These are phyloP conservation scores for Fusarium sp. DNA, from an alignment of 2,329 filamentous ascomycete genomes.

Conservation along the genomic window DNA sequence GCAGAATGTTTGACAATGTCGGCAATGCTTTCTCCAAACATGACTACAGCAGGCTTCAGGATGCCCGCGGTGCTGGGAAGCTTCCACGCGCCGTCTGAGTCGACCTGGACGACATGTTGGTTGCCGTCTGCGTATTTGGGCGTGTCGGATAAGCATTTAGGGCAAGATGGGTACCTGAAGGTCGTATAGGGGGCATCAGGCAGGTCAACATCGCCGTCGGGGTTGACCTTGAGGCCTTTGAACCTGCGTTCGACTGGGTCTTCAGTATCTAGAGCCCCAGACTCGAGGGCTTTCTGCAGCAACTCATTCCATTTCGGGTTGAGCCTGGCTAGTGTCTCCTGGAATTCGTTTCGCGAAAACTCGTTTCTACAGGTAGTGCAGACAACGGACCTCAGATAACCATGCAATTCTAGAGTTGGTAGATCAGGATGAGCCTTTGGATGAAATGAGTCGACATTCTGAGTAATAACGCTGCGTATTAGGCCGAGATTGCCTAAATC, in stretches of 20 bases:
- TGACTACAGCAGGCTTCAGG: constrained; percentile 91
- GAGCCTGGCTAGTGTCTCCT: constrained; percentile 76
- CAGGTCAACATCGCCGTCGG: constrained; percentile 93
- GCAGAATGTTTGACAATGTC: constrained; percentile 76
- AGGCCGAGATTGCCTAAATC: constrained; percentile 78
- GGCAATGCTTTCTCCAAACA: constrained; percentile 94
- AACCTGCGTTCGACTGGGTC: constrained; percentile 75
- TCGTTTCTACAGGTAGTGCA: constrained; percentile 83
- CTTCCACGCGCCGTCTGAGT: constrained; percentile 83
- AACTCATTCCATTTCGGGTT: constrained; percentile 90
- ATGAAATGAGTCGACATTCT: constrained; percentile 98
- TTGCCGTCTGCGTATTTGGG: constrained; percentile 66
- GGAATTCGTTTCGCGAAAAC: constrained; percentile 78
- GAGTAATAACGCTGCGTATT: constrained; percentile 83
- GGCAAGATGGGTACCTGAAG: constrained; percentile 92
- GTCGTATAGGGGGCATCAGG: constrained; percentile 87
- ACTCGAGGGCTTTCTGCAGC: constrained; percentile 74
- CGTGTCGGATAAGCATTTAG: constrained; percentile 76
- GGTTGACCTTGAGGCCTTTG: constrained; percentile 83
- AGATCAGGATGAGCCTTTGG: constrained; percentile 77
- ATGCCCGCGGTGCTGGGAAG: constrained; percentile 76
- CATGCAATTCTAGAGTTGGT: constrained; percentile 87
- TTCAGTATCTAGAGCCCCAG: constrained; percentile 81
- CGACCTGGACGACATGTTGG: constrained; percentile 71
- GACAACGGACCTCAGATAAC: constrained; percentile 83